phyloP scores from a whole-genome alignment of 306 rosid genomes.

The Vicia sativa region DNA sequence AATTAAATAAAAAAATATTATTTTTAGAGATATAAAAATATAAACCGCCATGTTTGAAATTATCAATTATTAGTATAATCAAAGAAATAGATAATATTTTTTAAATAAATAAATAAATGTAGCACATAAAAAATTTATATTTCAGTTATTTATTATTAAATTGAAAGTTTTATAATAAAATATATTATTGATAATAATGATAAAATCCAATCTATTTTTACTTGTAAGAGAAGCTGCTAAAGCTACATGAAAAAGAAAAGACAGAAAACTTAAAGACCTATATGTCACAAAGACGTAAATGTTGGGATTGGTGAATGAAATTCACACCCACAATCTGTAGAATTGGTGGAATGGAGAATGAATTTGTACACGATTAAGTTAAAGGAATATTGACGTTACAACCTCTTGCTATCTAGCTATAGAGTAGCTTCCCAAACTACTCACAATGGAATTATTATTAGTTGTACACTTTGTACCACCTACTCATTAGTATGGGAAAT shows the following conservation, averaged over 20 bases:
- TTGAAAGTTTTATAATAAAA: too few species aligned
- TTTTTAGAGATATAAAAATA: too few species aligned
- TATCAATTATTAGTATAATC: too few species aligned
- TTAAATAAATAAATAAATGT: too few species aligned
- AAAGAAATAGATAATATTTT: too few species aligned
- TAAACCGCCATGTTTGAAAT: too few species aligned
- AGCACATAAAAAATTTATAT: too few species aligned
- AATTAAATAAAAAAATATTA: too few species aligned
- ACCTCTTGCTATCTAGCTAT: not conserved
- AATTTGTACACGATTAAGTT: not conserved
- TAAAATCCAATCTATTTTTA: too few species aligned
- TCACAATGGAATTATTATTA: not conserved
- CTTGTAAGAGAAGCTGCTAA: not conserved
- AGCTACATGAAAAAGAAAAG: not conserved
- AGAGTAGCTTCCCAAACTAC: not conserved
- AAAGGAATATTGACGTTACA: slow-evolving; percentile 29
- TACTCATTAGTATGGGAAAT: slow-evolving; percentile 29
- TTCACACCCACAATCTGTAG: not conserved
- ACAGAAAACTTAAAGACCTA: not conserved
- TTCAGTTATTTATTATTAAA: too few species aligned
- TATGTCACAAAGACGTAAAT: not conserved
- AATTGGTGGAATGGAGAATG: not conserved
- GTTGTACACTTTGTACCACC: not conserved
- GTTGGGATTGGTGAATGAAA: not conserved
- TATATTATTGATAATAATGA: too few species aligned